Evolutionary conservation across 768 basidiomycete genomes (phyloP).

Genomic region (Mycena rebaudengoi): DNA sequence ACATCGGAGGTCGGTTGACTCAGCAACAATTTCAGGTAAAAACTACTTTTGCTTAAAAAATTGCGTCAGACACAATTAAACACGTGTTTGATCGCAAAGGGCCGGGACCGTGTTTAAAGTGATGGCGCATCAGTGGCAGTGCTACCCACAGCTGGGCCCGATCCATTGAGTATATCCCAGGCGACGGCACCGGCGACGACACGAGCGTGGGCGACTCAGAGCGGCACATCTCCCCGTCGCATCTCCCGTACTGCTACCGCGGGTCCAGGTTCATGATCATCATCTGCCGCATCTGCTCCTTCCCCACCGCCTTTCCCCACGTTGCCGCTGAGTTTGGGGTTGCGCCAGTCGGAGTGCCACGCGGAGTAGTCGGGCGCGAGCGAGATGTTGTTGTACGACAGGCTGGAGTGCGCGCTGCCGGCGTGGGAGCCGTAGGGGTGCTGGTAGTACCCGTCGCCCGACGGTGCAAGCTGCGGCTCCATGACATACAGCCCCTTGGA

Average conservation of each 20-base stretch:
- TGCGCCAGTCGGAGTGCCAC: slow-evolving; percentile 49
- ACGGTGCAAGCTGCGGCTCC: slow-evolving; percentile 8
- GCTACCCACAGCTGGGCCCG: too few relatives aligned
- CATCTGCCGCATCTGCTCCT: slow-evolving; percentile 58
- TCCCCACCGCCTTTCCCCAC: slow-evolving; percentile 40
- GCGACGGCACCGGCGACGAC: slow-evolving; percentile 18
- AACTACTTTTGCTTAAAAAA: too few relatives aligned
- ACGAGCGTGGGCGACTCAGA: slow-evolving; percentile 53
- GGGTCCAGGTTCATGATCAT: slow-evolving; percentile 45
- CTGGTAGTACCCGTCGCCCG: slow-evolving; percentile 14
- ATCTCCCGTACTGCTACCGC: slow-evolving; percentile 30
- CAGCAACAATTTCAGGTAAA: too few relatives aligned
- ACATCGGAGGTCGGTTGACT: too few relatives aligned
- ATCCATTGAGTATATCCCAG: slow-evolving; percentile 24
- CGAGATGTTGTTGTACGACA: slow-evolving; percentile 49
- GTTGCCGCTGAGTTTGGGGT: slow-evolving; percentile 42
- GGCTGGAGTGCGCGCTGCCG: slow-evolving; percentile 56
- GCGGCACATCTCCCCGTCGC: slow-evolving; percentile 42
- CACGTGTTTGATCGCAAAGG: too few relatives aligned
- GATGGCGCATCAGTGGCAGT: too few relatives aligned
- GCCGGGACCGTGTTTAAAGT: too few relatives aligned
- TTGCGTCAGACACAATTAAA: too few relatives aligned
- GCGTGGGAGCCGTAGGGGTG: slow-evolving; percentile 38
- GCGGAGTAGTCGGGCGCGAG: slow-evolving; percentile 44
- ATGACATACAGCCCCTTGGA: slow-evolving; percentile 21